Percentiles rank a stretch among this genome's conserved stretches.
Conservation (phyloP, 78 protist genomes). For the Dictyostelium purpureum region DNA sequence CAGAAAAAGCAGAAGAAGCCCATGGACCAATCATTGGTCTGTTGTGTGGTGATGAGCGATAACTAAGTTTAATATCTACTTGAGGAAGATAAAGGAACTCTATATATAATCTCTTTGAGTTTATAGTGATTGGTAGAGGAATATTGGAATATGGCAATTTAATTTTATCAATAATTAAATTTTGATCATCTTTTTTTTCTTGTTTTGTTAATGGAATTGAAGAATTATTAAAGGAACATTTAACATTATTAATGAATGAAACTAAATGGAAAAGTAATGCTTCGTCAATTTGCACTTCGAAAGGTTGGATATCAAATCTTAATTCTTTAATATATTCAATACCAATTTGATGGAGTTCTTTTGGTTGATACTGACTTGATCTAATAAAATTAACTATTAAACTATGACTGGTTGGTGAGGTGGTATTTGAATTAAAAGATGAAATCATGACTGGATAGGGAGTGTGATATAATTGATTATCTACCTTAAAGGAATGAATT, state of each 20-base stretch:
- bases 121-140: conserved; percentile 37
- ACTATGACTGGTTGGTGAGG: neutral
- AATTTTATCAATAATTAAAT: neutral
- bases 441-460: conserved; percentile 37
- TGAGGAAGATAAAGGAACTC: conserved; percentile 12
- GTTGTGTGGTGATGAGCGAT: conserved; percentile 9
- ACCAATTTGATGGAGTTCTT: conserved; percentile 14
- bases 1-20: conserved; percentile 4
- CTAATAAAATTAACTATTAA: conserved; percentile 11
- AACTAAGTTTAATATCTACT: conserved; percentile 27
- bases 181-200: neutral
- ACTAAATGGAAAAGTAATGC: conserved; percentile 4
- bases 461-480: conserved; percentile 58
- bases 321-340: conserved; percentile 63
- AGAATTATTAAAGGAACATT: no score
- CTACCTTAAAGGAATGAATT: conserved; percentile 33
- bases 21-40: conserved; percentile 46
- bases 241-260: neutral
- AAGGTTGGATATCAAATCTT: conserved; percentile 31
- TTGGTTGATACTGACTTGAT: conserved; percentile 38
- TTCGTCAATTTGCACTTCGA: conserved; percentile 58
- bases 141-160: conserved; percentile 5
- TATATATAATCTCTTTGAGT: conserved; percentile 57
- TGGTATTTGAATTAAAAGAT: neutral
- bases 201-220: neutral